A percentile compares a stretch with the other conserved stretches of the same genome.
Conservation (phyloP, 805 yeast genomes). For the Barnettozyma vustinii region DNA sequence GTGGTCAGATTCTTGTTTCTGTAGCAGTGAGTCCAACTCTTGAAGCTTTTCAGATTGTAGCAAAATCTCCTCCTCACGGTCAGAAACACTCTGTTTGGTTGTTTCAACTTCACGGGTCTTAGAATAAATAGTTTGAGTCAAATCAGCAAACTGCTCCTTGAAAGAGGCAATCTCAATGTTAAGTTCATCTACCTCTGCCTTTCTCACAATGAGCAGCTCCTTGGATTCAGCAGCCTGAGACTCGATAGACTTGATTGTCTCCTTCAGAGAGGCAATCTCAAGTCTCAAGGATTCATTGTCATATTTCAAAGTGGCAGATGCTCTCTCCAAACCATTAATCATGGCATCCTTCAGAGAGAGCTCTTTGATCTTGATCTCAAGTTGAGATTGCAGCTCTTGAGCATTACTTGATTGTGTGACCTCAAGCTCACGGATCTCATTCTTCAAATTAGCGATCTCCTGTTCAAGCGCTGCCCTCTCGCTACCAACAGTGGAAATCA, state of each 20-base stretch:
- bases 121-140: neutral
- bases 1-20: slow-evolving; percentile 33
- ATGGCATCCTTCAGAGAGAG: slow-evolving; percentile 5
- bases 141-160: slow-evolving; percentile 3
- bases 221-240: slow-evolving; percentile 7
- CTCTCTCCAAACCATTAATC: slow-evolving; percentile 7
- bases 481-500: neutral
- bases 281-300: slow-evolving; percentile 1
- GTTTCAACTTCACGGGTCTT: slow-evolving; percentile 11
- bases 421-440: neutral
- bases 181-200: slow-evolving; percentile 26
- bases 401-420: neutral
- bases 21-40: slow-evolving; percentile 26
- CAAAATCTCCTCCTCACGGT: slow-evolving; percentile 12
- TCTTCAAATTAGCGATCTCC: neutral
- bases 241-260: neutral
- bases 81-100: slow-evolving; percentile 8
- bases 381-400: neutral
- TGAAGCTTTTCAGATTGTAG: slow-evolving; percentile 21
- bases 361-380: slow-evolving; percentile 3
- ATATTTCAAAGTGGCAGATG: slow-evolving; percentile 1
- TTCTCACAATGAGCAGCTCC: slow-evolving; percentile 20
- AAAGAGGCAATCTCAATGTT: slow-evolving; percentile 14
- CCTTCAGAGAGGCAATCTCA: neutral
- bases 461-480: neutral